Conservation (phyloP, 179 eudicot genomes). For the Beta macrorhiza region DNA sequence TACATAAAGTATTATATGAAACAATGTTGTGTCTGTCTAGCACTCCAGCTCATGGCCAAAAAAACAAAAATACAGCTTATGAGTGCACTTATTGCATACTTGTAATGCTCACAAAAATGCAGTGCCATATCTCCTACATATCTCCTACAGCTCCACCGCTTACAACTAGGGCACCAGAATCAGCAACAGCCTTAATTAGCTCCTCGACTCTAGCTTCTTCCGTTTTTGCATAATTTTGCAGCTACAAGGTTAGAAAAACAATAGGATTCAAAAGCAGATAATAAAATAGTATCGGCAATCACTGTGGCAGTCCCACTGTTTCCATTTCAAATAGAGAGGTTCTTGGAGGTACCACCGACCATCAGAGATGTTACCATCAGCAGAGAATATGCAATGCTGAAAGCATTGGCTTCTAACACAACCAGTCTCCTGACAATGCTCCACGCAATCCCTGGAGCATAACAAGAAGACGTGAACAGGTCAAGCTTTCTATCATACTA, state of each 20-base stretch:
- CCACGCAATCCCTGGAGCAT: conserved; percentile 53
- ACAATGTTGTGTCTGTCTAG: no score
- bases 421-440: conserved; percentile 38
- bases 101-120: no score
- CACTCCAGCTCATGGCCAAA: no score
- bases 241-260: conserved; percentile 40
- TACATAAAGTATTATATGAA: no score
- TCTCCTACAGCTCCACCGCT: no score
- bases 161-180: conserved; percentile 36
- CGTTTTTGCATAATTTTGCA: conserved; percentile 89
- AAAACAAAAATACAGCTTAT: no score
- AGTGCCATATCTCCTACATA: no score
- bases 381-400: conserved; percentile 58
- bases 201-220: conserved; percentile 97
- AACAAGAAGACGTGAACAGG: conserved; percentile 3
- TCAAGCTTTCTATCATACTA: background rate
- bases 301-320: no score
- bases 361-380: conserved; percentile 47
- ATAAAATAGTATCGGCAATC: no score
- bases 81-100: no score
- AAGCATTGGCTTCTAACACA: conserved; percentile 49
- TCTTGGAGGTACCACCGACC: conserved; percentile 74
- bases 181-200: conserved; percentile 95
- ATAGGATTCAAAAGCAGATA: background rate
- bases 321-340: background rate